Percentiles rank a stretch among this genome's conserved stretches.
Evolutionary conservation across 2,329 filamentous ascomycete genomes (phyloP).

Genomic region (Sarocladiaceae sp.): DNA sequence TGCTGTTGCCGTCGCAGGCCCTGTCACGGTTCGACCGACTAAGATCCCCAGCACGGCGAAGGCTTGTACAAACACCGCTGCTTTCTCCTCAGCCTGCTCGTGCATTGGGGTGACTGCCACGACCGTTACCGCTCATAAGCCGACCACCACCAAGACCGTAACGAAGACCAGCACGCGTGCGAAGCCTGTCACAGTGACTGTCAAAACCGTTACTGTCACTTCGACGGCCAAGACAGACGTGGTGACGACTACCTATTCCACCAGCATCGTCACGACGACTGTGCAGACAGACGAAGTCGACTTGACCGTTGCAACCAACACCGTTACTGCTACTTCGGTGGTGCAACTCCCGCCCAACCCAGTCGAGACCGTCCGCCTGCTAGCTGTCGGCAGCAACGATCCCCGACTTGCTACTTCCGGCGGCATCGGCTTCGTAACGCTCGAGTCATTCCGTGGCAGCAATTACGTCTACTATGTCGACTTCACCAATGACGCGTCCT

Average conservation of each 20-base stretch:
- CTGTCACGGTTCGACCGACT: neutral
- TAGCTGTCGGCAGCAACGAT: neutral
- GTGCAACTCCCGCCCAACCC: neutral
- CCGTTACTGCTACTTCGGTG: constrained; percentile 8
- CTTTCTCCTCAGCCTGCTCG: constrained; percentile 21
- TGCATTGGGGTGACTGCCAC: constrained; percentile 18
- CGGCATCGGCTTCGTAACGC: neutral
- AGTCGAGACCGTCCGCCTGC: neutral
- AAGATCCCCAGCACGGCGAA: neutral
- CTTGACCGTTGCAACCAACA: constrained; percentile 9
- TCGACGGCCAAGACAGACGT: constrained; percentile 8
- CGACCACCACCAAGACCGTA: constrained; percentile 11
- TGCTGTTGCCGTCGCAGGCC: neutral
- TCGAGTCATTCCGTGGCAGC: neutral
- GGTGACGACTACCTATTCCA: constrained; percentile 8
- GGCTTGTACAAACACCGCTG: constrained; percentile 16
- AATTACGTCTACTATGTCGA: neutral
- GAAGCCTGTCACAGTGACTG: constrained; percentile 10
- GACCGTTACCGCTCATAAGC: constrained; percentile 15
- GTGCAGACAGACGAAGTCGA: constrained; percentile 10
- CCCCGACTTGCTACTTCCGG: neutral
- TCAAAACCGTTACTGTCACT: constrained; percentile 13
- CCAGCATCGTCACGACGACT: neutral
- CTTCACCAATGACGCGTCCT: neutral
- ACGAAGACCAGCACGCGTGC: constrained; percentile 11